Evolutionary conservation across 2,329 filamentous ascomycete species (phyloP).

Genomic region (Rasamsonia emersonii): DNA sequence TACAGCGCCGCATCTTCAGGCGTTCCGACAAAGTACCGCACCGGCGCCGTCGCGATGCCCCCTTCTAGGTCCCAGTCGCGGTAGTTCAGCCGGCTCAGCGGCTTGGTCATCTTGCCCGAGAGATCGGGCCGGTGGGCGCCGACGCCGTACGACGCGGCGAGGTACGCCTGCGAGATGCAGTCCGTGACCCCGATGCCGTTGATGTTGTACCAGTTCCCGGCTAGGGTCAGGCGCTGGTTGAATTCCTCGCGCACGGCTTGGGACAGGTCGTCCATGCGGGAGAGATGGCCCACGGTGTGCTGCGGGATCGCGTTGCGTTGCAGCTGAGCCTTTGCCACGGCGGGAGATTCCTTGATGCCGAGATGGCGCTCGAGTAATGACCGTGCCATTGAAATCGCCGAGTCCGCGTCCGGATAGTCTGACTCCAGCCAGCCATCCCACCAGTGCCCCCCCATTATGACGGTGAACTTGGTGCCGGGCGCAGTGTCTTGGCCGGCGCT

Average conservation of each 20-base stretch:
- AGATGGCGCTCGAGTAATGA: conserved; percentile 65
- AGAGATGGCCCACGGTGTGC: conserved; percentile 69
- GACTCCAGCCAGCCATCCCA: conserved; percentile 57
- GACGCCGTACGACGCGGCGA: conserved; percentile 40
- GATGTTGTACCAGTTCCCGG: conserved; percentile 45
- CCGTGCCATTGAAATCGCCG: conserved; percentile 62
- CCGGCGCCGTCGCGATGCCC: conserved; percentile 21
- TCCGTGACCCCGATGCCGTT: conserved; percentile 46
- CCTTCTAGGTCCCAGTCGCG: conserved; percentile 21
- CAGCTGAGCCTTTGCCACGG: conserved; percentile 52
- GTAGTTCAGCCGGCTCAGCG: conserved; percentile 15
- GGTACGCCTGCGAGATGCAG: conserved; percentile 48
- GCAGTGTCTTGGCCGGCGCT: conserved; percentile 48
- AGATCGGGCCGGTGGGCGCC: conserved; percentile 20
- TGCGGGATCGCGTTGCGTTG: conserved; percentile 78
- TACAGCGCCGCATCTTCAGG: no score
- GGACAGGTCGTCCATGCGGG: conserved; percentile 51
- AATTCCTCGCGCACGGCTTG: conserved; percentile 49
- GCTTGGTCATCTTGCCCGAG: conserved; percentile 5
- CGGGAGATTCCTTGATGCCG: conserved; percentile 55
- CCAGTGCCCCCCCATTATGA: conserved; percentile 92
- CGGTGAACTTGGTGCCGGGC: conserved; percentile 73
- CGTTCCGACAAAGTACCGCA: conserved; percentile 11
- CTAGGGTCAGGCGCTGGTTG: conserved; percentile 56
- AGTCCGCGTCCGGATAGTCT: conserved; percentile 54